Conservation (phyloP, 2,329 filamentous ascomycete genomes). For the Botrytis fragariae region DNA sequence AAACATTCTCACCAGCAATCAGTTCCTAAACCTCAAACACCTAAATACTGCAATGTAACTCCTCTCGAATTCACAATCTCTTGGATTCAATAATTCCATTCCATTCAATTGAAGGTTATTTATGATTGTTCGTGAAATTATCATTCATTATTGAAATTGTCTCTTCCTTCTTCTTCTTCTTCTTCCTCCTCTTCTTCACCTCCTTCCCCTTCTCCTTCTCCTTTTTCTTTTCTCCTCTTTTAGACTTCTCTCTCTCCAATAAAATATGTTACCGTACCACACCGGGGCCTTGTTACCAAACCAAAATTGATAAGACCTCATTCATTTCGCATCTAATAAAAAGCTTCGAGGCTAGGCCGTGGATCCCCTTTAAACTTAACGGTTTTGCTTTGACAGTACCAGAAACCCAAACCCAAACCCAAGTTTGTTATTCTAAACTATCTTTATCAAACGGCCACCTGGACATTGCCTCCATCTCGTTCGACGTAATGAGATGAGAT, state of each 20-base stretch:
- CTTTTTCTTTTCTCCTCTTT: background rate
- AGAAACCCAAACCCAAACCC: background rate
- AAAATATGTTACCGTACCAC: conserved; percentile 8
- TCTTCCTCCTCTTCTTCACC: background rate
- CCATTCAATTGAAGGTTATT: background rate
- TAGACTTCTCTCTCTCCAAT: background rate
- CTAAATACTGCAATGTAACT: background rate
- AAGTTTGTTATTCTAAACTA: background rate
- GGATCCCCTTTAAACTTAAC: conserved; percentile 11
- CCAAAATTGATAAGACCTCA: conserved; percentile 10
- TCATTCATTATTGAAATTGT: background rate
- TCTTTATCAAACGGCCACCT: background rate
- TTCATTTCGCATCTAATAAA: conserved; percentile 11
- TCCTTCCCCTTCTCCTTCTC: background rate
- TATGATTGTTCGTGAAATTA: background rate
- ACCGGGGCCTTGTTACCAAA: conserved; percentile 5
- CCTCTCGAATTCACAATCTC: background rate
- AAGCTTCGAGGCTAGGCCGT: conserved; percentile 8
- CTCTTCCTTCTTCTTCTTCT: background rate
- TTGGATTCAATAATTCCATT: background rate
- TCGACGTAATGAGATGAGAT: conserved; percentile 13
- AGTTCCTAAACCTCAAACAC: conserved; percentile 6
- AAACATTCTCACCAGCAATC: conserved; percentile 3
- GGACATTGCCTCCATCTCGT: background rate
- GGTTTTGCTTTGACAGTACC: conserved; percentile 6